Conservation (phyloP, 306 rosid species). For the Cicer chorassanicum region DNA sequence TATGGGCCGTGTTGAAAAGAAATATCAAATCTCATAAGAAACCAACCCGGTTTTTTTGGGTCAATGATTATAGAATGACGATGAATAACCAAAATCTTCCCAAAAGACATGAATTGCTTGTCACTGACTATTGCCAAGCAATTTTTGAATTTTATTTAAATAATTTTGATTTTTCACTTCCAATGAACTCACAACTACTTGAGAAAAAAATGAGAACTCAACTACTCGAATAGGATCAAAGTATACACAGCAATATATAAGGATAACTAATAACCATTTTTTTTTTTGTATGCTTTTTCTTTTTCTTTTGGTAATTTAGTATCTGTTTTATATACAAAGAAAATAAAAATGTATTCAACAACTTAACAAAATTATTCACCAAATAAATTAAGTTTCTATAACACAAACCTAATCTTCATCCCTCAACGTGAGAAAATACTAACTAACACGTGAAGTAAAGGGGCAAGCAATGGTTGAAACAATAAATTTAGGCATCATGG, state of each 20-base stretch:
- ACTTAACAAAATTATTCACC: slow-evolving; percentile 32
- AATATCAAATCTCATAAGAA: too few relatives aligned
- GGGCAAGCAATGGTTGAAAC: slow-evolving; percentile 9
- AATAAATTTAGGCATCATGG: slow-evolving; percentile 37
- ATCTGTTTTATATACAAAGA: slow-evolving; percentile 29
- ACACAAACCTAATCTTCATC: slow-evolving; percentile 31
- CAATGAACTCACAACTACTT: not conserved
- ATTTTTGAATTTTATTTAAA: too few relatives aligned
- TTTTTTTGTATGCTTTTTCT: not conserved
- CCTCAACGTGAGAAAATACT: slow-evolving; percentile 22
- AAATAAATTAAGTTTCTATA: slow-evolving; percentile 18
- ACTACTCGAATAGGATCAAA: not conserved
- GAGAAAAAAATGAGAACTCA: too few relatives aligned
- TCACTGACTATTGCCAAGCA: too few relatives aligned
- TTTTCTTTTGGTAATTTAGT: not conserved
- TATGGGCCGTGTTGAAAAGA: too few relatives aligned
- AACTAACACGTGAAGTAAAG: slow-evolving; percentile 18
- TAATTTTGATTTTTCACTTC: not conserved
- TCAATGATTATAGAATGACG: too few relatives aligned
- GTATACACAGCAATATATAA: not conserved
- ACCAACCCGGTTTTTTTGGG: too few relatives aligned
- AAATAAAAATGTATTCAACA: not conserved
- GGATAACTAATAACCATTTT: slow-evolving; percentile 2
- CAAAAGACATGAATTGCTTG: too few relatives aligned
- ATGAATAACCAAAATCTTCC: too few relatives aligned